A percentile compares a stretch with the other conserved stretches of the same genome.
Evolutionary conservation across 2,329 filamentous ascomycete genomes (phyloP).

Genomic region (Trichoderma sp.): DNA sequence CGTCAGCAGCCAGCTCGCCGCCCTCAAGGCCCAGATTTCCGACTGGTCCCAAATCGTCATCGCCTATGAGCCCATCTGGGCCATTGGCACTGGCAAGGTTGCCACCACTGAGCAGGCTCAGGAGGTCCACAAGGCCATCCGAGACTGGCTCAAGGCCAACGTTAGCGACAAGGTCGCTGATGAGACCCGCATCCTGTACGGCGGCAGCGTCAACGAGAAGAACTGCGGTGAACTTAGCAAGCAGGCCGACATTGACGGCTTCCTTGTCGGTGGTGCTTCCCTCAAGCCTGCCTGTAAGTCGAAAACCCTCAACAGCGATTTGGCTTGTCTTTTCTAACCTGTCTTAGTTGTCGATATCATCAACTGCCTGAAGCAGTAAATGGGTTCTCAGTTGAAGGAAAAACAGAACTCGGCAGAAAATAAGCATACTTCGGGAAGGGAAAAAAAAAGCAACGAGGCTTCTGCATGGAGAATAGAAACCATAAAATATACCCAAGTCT

Average conservation of each 20-base stretch:
- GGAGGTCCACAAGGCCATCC: conserved; percentile 89
- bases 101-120: conserved; percentile 86
- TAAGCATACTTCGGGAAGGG: not conserved
- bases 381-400: not conserved
- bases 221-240: conserved; percentile 92
- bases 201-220: conserved; percentile 95
- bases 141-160: conserved; percentile 73
- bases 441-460: not conserved
- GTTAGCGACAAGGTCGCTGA: conserved; percentile 74
- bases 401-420: not conserved
- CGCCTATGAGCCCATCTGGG: conserved; percentile 99
- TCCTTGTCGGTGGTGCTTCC: conserved; percentile 93
- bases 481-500: not conserved
- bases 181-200: conserved; percentile 91
- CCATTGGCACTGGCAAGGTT: conserved; percentile 88
- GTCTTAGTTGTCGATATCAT: conserved; percentile 55
- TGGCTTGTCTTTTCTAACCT: not conserved
- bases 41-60: conserved; percentile 96
- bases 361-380: conserved; percentile 51
- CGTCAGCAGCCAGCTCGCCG: conserved; percentile 79
- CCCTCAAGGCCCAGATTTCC: conserved; percentile 70
- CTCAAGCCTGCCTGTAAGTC: conserved; percentile 90
- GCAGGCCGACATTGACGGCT: conserved; percentile 94
- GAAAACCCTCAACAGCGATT: not conserved
- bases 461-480: not conserved